Evolutionary conservation across 2,329 filamentous ascomycete genomes (phyloP), one percentile per base, ranked within the genome.

Genomic region (Beauveria sp.): DNA sequence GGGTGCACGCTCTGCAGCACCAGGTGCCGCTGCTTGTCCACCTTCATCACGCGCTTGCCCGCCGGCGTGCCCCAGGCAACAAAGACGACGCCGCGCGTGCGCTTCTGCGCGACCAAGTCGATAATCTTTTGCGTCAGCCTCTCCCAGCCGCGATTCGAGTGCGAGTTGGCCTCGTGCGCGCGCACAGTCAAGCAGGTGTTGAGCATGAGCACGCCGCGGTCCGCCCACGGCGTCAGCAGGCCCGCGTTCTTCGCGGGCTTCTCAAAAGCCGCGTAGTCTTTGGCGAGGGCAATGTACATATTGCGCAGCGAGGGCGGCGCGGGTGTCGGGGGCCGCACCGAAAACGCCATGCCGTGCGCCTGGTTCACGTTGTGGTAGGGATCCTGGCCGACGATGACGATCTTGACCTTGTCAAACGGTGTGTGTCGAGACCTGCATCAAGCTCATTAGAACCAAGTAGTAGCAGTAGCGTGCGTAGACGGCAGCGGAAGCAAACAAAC

Each of bases 281-380:
- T 92, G 70, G 89, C 86, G 61, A 99, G 84, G 12, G 87, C 89
- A 48, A 82, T 92, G 80, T 96, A 99, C 77, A 99, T 97, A 77
- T 99, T 99, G 68, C 85, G 85, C 18, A 99, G 86, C 1, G 91
- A 96, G 0, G 93, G 92, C 0, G 94, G 94, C 1, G 93, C 91
- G 4, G 85, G 84, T 0, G 91, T 96, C 0, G 94, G 94, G 3
- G 93, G 88, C 10, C 90, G 90, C 60, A 97, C 92, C 53, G 91
- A 96, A 81, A 99, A 99, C 72, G 90, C 93, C 62, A 99, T 86
- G 48, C 94, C 94, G 74, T 97, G 94, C 55, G 94, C 94, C 80
- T 99, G 94, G 74, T 96, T 96, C 72, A 85, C 74, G 73, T 96
- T 96, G 79, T 99, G 94, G 75, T 99, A 99, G 3, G 94, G 94